Evolutionary conservation across 176 grass and related monocot species (phyloP).

Genomic region (Eragrostis nindensis): DNA sequence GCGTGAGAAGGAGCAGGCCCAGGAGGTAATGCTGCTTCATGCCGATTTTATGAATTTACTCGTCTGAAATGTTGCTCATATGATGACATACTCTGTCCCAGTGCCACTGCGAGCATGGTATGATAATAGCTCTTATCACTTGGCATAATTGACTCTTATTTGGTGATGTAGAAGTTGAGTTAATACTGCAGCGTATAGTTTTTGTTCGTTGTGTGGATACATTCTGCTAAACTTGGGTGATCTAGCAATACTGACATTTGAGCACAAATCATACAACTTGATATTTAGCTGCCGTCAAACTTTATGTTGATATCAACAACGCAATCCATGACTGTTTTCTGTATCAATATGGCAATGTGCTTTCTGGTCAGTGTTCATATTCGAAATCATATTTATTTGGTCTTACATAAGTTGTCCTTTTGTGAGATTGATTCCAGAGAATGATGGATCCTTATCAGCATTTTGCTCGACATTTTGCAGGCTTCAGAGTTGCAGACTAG

Average conservation of each 20-base stretch:
- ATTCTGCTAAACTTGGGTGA: neutral
- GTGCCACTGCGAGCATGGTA: neutral
- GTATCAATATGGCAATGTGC: neutral
- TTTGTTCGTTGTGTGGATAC: neutral
- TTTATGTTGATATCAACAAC: slow-evolving; percentile 33
- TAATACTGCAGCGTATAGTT: neutral
- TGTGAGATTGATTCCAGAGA: slow-evolving; percentile 20
- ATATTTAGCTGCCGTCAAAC: slow-evolving; percentile 2
- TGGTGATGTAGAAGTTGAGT: neutral
- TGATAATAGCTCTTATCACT: slow-evolving; percentile 1
- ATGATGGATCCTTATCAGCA: neutral
- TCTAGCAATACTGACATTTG: neutral
- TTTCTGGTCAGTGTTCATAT: neutral
- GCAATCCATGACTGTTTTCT: neutral
- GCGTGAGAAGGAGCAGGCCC: slow-evolving; percentile 90
- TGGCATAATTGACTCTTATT: neutral
- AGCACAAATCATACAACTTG: neutral
- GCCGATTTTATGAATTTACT: neutral
- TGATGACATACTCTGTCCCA: neutral
- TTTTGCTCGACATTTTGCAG: slow-evolving; percentile 47
- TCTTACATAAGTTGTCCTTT: neutral
- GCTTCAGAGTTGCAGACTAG: slow-evolving; percentile 93
- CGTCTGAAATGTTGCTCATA: neutral
- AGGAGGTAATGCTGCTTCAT: slow-evolving; percentile 57
- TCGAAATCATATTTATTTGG: neutral